phyloP scores from a whole-genome alignment of 1,139 yeast genomes.

The Geotrichum aggregatum region DNA sequence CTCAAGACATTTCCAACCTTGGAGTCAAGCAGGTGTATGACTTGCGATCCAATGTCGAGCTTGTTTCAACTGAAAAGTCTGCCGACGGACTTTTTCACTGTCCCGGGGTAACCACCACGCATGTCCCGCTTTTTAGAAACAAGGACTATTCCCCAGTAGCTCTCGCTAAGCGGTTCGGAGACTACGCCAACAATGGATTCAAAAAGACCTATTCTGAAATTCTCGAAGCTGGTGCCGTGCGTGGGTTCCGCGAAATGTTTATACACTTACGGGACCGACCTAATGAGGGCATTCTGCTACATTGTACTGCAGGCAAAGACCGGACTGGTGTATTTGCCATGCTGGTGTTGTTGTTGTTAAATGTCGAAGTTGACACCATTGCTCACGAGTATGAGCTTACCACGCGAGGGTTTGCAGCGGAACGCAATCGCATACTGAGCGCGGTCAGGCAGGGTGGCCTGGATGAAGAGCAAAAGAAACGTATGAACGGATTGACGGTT shows the following conservation, averaged over 20 bases:
- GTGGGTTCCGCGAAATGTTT: conserved; percentile 49
- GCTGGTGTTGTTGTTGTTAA: conserved; percentile 59
- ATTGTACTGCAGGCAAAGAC: conserved; percentile 86
- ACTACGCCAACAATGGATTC: conserved; percentile 61
- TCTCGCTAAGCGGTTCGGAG: conserved; percentile 54
- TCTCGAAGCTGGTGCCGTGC: conserved; percentile 37
- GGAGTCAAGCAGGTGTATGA: conserved; percentile 62
- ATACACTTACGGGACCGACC: conserved; percentile 52
- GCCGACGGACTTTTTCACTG: conserved; percentile 22
- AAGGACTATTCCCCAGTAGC: conserved; percentile 64
- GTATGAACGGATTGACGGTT: too few species aligned
- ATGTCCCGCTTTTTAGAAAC: conserved; percentile 57
- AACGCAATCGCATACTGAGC: conserved; percentile 22
- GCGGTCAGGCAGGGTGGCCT: conserved; percentile 14
- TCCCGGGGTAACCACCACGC: conserved; percentile 45
- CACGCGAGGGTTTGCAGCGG: conserved; percentile 46
- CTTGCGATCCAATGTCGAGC: conserved; percentile 62
- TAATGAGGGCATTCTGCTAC: conserved; percentile 54
- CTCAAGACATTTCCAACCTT: conserved; percentile 31
- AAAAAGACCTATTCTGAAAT: conserved; percentile 61
- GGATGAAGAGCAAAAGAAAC: too few species aligned
- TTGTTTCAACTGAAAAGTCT: conserved; percentile 40
- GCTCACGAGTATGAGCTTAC: conserved; percentile 75
- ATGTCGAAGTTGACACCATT: conserved; percentile 61
- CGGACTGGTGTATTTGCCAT: conserved; percentile 75